Base-by-base conservation (phyloP, 768 basidiomycete species). In the Leccinum variicolor region DNA sequence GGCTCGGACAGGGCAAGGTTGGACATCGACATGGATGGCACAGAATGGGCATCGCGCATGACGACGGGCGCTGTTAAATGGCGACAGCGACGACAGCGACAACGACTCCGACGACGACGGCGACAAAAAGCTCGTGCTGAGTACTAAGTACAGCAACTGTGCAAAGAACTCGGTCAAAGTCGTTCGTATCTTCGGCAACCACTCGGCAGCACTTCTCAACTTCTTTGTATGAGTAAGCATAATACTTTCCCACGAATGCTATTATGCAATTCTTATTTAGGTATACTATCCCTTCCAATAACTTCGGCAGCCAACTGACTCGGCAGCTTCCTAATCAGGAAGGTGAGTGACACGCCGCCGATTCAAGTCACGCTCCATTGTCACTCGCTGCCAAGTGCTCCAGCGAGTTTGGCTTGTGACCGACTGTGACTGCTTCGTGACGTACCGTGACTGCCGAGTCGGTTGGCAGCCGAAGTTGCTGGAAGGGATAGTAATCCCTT, bases 1-100 rank as follows among this genome's bases (percentile, higher is more conserved):
- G 79, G 74, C 61, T 78, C 77, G 57, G 73, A 73, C 58, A 76
- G 71, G 21, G 73, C 69, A 9, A 68, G 63, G 66, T 59, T 67
- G 10, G 74, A 75, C 54, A 76, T 56, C 29, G 77, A 73, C 50
- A 75, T 72, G 68, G 66, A 67, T 10, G 66, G 66, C 2, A 62
- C 56, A 23, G 70, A 36, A 55, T 72, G 52, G 53, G 60, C 62
- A 71, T 72, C 64, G 56, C 53, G 69, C 65, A 69, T 71, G 62
- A 56, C 60, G 54, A 53, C 52, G 58, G 23, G 54, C 55, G 53
- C 31, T 50, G 49, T 43, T 3, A 10, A 14, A 17, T 49, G 26
- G 7, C 15, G 26, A 28, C 49, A 19, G 17, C n/a, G 57, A 11
- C 8, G 52, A 1, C 43, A 17, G 7, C 53, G 34, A 55, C 15